Conservation (phyloP, 345 rosid species). For the Rhodamnia rubescens region DNA sequence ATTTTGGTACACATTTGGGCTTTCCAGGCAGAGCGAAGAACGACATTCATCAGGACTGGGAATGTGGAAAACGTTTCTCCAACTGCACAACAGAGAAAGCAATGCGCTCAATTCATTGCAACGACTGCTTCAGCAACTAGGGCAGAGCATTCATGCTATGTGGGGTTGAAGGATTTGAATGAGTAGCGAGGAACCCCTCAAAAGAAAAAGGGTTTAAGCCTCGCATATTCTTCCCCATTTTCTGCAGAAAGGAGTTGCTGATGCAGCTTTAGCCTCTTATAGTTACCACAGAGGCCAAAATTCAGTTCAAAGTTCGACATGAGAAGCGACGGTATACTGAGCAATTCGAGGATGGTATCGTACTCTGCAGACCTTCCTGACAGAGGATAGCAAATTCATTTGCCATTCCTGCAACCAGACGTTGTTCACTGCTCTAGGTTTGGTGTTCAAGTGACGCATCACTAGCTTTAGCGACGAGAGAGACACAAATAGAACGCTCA, state of each 20-base stretch:
- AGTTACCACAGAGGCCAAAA: not conserved
- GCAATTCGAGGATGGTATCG: not conserved
- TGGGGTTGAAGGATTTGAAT: not conserved
- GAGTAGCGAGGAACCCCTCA: not conserved
- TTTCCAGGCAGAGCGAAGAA: not conserved
- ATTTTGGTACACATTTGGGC: not conserved
- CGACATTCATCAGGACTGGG: not conserved
- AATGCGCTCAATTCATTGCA: not conserved
- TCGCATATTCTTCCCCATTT: not conserved
- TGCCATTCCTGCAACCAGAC: not conserved
- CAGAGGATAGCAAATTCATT: not conserved
- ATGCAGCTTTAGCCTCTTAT: not conserved
- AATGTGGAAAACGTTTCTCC: not conserved
- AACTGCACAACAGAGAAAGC: not conserved
- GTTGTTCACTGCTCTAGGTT: not conserved
- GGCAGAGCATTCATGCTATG: not conserved
- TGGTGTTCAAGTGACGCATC: not conserved
- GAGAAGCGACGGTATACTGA: not conserved
- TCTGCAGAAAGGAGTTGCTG: not conserved
- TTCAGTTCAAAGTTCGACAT: not conserved
- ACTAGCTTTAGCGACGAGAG: not conserved
- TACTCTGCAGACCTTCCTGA: not conserved
- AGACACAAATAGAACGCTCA: not conserved
- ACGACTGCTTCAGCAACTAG: not conserved
- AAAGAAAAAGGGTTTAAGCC: not conserved